These are phyloP conservation scores for Lachancea waltii DNA, from an alignment of 805 yeast genomes.

Conservation along the genomic window DNA sequence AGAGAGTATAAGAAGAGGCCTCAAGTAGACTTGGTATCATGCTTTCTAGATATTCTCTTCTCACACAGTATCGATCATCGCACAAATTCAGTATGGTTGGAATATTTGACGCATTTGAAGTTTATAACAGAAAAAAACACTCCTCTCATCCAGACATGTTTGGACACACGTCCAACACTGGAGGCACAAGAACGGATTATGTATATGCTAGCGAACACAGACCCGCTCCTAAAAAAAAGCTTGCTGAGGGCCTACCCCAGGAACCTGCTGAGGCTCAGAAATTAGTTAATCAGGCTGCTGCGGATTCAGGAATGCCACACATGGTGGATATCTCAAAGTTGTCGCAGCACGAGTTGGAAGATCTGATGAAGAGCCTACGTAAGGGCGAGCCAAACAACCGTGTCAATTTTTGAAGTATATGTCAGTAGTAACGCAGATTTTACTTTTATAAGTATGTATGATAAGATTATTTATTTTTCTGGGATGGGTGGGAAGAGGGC, in stretches of 20 bases:
- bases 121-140: slow-evolving; percentile 30
- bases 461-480: not conserved
- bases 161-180: slow-evolving; percentile 10
- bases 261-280: not conserved
- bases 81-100: slow-evolving; percentile 11
- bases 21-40: too few species aligned
- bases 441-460: too few species aligned
- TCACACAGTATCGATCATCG: not conserved
- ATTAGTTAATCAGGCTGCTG: slow-evolving; percentile 1
- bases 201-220: slow-evolving; percentile 13
- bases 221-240: slow-evolving; percentile 3
- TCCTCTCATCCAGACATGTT: slow-evolving; percentile 11
- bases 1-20: too few species aligned
- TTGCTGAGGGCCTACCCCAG: not conserved
- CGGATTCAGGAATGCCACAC: slow-evolving; percentile 6
- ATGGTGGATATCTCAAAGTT: slow-evolving; percentile 15
- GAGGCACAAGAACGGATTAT: slow-evolving; percentile 10
- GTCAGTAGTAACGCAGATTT: too few species aligned
- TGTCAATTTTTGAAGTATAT: slow-evolving; percentile 16
- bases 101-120: slow-evolving; percentile 31
- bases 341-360: slow-evolving; percentile 15
- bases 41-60: too few species aligned
- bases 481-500: too few species aligned
- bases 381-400: slow-evolving; percentile 19
- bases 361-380: slow-evolving; percentile 11